Evolutionary conservation across 2,329 filamentous ascomycete species (phyloP).

Genomic region (Monascus ruber): DNA sequence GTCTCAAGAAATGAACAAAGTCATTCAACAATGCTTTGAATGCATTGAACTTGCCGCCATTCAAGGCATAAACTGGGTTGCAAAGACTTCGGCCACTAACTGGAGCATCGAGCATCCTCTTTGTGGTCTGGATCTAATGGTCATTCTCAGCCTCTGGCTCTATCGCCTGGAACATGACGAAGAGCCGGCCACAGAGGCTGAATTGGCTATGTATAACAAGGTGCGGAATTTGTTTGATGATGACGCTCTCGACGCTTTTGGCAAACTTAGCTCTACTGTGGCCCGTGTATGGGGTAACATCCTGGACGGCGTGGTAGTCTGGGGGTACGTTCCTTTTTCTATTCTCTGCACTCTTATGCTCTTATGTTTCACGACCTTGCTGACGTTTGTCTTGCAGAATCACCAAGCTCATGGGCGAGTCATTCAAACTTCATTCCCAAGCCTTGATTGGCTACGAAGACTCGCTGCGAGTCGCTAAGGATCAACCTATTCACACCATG

Average conservation of each 20-base stretch:
- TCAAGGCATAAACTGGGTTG: constrained; percentile 94
- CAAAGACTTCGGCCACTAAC: constrained; percentile 93
- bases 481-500: constrained; percentile 32
- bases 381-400: constrained; percentile 36
- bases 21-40: constrained; percentile 94
- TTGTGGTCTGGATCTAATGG: constrained; percentile 93
- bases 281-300: constrained; percentile 94
- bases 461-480: constrained; percentile 28
- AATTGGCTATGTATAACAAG: constrained; percentile 46
- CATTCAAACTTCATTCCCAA: constrained; percentile 93
- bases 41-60: constrained; percentile 92
- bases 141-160: constrained; percentile 94
- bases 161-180: constrained; percentile 99
- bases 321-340: constrained; percentile 65
- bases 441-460: constrained; percentile 92
- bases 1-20: constrained; percentile 94
- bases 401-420: constrained; percentile 85
- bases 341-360: not conserved
- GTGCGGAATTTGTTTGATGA: constrained; percentile 76
- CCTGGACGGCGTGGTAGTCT: constrained; percentile 96
- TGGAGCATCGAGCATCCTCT: constrained; percentile 98
- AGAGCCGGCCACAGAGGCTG: constrained; percentile 48
- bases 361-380: constrained; percentile 13
- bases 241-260: constrained; percentile 72
- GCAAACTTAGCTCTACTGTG: constrained; percentile 88